Conservation (phyloP, 2,329 filamentous ascomycete genomes). For the Scolecobasidium constrictum region DNA sequence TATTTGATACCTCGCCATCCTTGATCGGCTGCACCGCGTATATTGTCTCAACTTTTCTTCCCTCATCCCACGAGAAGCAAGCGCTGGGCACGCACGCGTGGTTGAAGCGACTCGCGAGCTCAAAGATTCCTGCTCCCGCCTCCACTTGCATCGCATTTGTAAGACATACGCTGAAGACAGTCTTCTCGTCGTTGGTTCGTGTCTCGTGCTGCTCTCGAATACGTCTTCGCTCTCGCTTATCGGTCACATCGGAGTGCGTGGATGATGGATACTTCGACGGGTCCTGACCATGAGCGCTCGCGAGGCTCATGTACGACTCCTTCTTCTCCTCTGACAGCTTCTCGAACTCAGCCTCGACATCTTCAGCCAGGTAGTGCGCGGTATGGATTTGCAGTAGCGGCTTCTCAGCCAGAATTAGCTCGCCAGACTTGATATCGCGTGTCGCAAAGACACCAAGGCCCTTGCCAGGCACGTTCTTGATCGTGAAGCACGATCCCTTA, state of each 20-base stretch:
- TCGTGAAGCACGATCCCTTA: slow-evolving; percentile 16
- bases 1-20: slow-evolving; percentile 6
- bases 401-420: neutral
- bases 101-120: slow-evolving; percentile 8
- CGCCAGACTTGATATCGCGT: neutral
- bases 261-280: neutral
- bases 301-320: slow-evolving; percentile 1
- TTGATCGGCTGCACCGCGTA: slow-evolving; percentile 3
- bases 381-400: slow-evolving; percentile 4
- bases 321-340: neutral
- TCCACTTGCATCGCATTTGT: slow-evolving; percentile 9
- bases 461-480: neutral
- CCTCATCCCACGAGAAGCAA: slow-evolving; percentile 6
- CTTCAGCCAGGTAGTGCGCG: slow-evolving; percentile 2
- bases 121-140: slow-evolving; percentile 7
- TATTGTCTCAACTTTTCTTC: slow-evolving; percentile 1
- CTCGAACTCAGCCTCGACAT: neutral
- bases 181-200: neutral
- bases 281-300: slow-evolving; percentile 7
- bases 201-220: slow-evolving; percentile 9
- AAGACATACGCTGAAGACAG: slow-evolving; percentile 5
- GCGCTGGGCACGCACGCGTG: slow-evolving; percentile 10
- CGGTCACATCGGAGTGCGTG: neutral
- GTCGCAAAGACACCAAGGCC: slow-evolving; percentile 5
- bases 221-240: slow-evolving; percentile 1